phyloP scores from a whole-genome alignment of 352 stramenopile species.

The Pythium aquatile region DNA sequence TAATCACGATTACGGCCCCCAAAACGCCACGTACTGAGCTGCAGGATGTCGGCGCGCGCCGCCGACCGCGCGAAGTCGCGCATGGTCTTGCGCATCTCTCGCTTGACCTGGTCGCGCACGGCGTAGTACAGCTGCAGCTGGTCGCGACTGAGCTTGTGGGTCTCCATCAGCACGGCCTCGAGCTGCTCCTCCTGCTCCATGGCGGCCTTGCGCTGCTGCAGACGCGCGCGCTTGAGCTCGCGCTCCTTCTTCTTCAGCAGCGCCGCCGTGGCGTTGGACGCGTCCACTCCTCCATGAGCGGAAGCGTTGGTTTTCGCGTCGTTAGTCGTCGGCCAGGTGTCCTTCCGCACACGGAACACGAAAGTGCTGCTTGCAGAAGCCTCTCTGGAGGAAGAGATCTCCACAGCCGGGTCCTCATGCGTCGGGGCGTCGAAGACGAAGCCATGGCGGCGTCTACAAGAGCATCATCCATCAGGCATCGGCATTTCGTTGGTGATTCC shows the following conservation, averaged over 20 bases:
- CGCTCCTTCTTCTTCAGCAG: conserved; percentile 53
- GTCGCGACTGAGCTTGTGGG: conserved; percentile 41
- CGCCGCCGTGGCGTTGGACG: conserved; percentile 40
- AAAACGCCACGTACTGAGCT: conserved; percentile 42
- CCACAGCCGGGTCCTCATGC: conserved; percentile 31
- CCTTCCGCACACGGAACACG: conserved; percentile 53
- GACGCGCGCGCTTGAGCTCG: conserved; percentile 43
- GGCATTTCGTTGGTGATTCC: conserved; percentile 4
- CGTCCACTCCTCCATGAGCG: conserved; percentile 29
- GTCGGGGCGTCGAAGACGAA: conserved; percentile 48
- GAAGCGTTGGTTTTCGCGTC: conserved; percentile 16
- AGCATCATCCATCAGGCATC: neutral
- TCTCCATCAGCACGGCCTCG: conserved; percentile 40
- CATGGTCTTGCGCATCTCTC: conserved; percentile 63
- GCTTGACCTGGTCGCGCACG: conserved; percentile 54
- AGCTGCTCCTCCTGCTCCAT: conserved; percentile 41
- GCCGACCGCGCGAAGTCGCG: conserved; percentile 64
- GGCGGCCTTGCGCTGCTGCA: conserved; percentile 44
- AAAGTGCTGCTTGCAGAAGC: conserved; percentile 31
- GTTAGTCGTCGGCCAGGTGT: conserved; percentile 25
- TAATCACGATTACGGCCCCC: neutral
- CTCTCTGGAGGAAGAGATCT: conserved; percentile 15
- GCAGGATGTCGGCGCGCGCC: conserved; percentile 58
- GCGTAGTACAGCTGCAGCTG: conserved; percentile 62
- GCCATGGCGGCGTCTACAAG: conserved; percentile 33